Percentiles rank a stretch among this genome's conserved stretches.
These are phyloP conservation scores for Phytophthora multivora DNA, from an alignment of 352 stramenopile genomes.

Conservation along the genomic window DNA sequence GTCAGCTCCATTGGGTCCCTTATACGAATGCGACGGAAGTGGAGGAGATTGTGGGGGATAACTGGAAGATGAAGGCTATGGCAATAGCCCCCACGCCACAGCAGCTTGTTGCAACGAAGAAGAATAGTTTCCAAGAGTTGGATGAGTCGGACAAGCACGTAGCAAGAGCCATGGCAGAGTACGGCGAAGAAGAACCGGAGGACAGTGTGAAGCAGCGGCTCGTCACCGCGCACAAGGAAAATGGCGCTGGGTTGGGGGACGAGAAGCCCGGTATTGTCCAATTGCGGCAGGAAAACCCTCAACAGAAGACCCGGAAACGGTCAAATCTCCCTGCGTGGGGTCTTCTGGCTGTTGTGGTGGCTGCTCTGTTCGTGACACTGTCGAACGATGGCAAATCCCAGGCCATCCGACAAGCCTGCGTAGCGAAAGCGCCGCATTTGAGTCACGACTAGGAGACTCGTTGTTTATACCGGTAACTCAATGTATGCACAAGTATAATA, in stretches of 20 bases:
- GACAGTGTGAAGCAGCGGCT: slow-evolving; percentile 9
- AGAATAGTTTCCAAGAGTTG: slow-evolving; percentile 1
- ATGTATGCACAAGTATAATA: too few species aligned
- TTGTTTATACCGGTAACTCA: too few species aligned
- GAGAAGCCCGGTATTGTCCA: slow-evolving; percentile 18
- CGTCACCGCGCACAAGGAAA: slow-evolving; percentile 33
- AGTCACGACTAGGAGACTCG: slow-evolving; percentile 12
- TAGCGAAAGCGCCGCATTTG: slow-evolving; percentile 14
- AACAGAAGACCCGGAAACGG: too few species aligned
- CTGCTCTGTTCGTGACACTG: slow-evolving; percentile 52
- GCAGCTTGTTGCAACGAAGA: slow-evolving; percentile 16
- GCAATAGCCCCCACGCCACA: slow-evolving; percentile 4
- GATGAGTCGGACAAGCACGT: slow-evolving; percentile 1
- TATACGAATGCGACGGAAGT: slow-evolving; percentile 49
- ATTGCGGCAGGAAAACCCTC: slow-evolving; percentile 37
- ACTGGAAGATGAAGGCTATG: slow-evolving; percentile 39
- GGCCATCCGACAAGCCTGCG: slow-evolving; percentile 41
- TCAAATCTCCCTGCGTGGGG: slow-evolving; percentile 44
- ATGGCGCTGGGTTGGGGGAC: slow-evolving; percentile 35
- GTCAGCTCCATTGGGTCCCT: slow-evolving; percentile 65
- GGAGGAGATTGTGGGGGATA: slow-evolving; percentile 47
- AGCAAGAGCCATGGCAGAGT: slow-evolving; percentile 16
- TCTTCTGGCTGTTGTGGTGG: slow-evolving; percentile 43
- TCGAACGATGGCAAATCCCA: slow-evolving; percentile 65
- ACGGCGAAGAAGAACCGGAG: slow-evolving; percentile 18